Percentiles rank a stretch among this genome's conserved stretches.
Evolutionary conservation across 129 eudicot genomes (phyloP).

Genomic region (Lactuca sativa): DNA sequence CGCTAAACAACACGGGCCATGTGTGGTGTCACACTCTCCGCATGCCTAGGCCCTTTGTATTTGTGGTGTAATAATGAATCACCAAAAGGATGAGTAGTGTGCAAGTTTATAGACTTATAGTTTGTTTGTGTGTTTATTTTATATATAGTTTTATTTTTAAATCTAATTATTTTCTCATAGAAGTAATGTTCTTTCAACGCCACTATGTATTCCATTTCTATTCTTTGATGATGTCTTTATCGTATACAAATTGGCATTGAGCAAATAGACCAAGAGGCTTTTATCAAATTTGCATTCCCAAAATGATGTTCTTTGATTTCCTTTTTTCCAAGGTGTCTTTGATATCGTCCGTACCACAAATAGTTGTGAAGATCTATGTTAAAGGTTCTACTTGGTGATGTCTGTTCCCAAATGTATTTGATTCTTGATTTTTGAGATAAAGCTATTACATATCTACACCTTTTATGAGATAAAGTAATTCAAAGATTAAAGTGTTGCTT

Average conservation of each 20-base stretch:
- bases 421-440: constrained; percentile 22
- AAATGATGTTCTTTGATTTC: not conserved
- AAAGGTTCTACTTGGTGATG: constrained; percentile 13
- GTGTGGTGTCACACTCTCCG: too few relatives aligned
- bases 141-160: too few relatives aligned
- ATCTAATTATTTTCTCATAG: not conserved
- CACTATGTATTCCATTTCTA: not conserved
- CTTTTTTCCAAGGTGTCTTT: constrained; percentile 13
- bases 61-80: not conserved
- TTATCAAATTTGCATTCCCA: not conserved
- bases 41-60: too few relatives aligned
- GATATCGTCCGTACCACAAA: not conserved
- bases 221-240: not conserved
- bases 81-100: not conserved
- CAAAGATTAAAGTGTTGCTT: constrained; percentile 13
- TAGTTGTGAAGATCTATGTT: not conserved
- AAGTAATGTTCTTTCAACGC: not conserved
- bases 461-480: constrained; percentile 22
- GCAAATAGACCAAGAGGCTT: not conserved
- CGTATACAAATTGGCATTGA: not conserved
- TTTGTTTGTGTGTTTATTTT: too few relatives aligned
- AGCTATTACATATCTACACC: constrained; percentile 22
- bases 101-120: not conserved
- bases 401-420: constrained; percentile 3
- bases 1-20: too few relatives aligned